Conservation (phyloP, 176 grass and related monocot species). For the Pharus latifolius region DNA sequence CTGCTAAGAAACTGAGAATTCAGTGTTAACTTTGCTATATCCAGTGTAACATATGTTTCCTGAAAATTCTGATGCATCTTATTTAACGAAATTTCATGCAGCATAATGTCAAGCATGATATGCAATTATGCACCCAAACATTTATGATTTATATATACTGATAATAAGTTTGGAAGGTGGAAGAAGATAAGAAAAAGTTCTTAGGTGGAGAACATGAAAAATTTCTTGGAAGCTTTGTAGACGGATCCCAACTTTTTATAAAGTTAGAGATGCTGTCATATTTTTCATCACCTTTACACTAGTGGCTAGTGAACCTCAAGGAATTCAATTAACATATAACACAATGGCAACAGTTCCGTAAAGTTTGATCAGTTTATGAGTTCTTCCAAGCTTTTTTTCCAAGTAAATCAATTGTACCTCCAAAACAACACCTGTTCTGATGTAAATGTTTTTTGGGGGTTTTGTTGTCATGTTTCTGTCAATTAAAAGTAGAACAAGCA, state of each 20-base stretch:
- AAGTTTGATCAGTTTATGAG: not conserved
- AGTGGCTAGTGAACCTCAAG: not conserved
- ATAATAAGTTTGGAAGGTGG: not conserved
- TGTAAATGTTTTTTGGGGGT: not conserved
- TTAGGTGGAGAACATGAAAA: not conserved
- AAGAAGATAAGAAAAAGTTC: too few species aligned
- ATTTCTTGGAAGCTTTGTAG: not conserved
- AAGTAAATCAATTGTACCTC: not conserved
- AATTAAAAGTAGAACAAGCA: not conserved
- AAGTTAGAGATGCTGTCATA: not conserved
- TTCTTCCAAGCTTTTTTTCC: not conserved
- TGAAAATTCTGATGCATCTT: not conserved
- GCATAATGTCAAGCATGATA: not conserved
- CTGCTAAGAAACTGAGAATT: not conserved
- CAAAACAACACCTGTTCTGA: not conserved
- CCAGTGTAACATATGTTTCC: not conserved
- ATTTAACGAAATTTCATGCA: not conserved
- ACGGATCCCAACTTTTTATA: not conserved
- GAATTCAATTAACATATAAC: not conserved
- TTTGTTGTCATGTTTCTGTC: not conserved
- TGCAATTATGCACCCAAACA: too few species aligned
- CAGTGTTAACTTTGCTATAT: not conserved
- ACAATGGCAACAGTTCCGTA: not conserved
- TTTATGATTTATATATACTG: too few species aligned
- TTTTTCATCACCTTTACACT: not conserved